These are phyloP conservation scores for Suillus placidus DNA, from an alignment of 768 basidiomycete species.

Conservation along the genomic window DNA sequence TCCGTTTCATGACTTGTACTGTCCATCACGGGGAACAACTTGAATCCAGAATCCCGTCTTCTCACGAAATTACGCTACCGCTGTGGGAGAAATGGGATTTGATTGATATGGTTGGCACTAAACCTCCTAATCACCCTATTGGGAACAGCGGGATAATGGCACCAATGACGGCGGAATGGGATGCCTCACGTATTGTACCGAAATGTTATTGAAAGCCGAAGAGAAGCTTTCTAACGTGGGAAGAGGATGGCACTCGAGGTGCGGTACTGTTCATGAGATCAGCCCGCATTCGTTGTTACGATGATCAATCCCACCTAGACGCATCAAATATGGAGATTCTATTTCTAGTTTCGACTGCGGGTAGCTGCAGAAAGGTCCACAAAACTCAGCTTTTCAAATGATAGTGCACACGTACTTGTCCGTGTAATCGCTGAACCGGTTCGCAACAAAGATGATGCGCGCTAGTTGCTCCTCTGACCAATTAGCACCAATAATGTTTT, in stretches of 20 bases:
- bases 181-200: slow-evolving; percentile 52
- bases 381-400: slow-evolving; percentile 16
- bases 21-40: slow-evolving; percentile 1
- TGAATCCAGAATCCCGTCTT: neutral
- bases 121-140: neutral
- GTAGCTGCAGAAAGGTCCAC: slow-evolving; percentile 44
- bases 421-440: slow-evolving; percentile 65
- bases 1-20: neutral
- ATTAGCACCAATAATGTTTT: slow-evolving; percentile 62
- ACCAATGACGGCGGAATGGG: slow-evolving; percentile 23
- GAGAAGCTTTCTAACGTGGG: slow-evolving; percentile 53
- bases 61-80: slow-evolving; percentile 7
- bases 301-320: slow-evolving; percentile 47
- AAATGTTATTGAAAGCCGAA: slow-evolving; percentile 68
- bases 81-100: neutral
- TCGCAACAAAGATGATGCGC: slow-evolving; percentile 62
- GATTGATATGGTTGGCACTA: neutral
- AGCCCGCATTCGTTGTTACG: slow-evolving; percentile 3
- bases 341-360: slow-evolving; percentile 51
- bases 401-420: slow-evolving; percentile 52
- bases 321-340: slow-evolving; percentile 54
- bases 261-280: slow-evolving; percentile 38
- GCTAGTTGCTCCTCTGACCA: slow-evolving; percentile 52
- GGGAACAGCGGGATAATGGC: neutral
- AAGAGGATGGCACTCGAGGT: slow-evolving; percentile 52